Evolutionary conservation across 306 rosid species (phyloP), one percentile per base, ranked within the genome.

Genomic region (Vigna unguiculata): DNA sequence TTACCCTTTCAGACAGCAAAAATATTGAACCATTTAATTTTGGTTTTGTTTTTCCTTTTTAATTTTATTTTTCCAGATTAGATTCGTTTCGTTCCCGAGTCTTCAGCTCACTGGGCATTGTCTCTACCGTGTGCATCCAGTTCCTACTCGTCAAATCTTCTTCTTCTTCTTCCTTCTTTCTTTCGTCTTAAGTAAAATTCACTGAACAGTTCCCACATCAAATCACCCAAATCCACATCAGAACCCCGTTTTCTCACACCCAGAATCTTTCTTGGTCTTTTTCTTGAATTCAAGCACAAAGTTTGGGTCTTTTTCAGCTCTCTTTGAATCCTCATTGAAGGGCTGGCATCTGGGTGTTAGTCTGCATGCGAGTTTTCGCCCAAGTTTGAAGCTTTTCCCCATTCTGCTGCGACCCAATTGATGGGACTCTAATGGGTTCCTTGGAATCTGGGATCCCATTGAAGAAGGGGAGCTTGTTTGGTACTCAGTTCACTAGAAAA

Each of bases 391-490:
- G 74, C 78, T 79, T 76, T 81, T 72, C 30, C 71, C 47, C 64
- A 32, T 17, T 7, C 45, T 69, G 32, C 21, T 45, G 21, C 9
- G 52, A 34, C 54, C 58, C 57, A 20, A 30, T 82, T 85, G 79
- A 91, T 94, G 97, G 92, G 85, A 84, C 83, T 82, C 71, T 87
- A 83, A 96, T 96, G 99, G 99, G 97, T 91, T 91, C 97, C 30
- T 71, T 93, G 84, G 98, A 92, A 75, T 82, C 78, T 30, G 91
- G 88, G 78, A 66, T 77, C 81, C 79, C 90, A 57, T 83, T 82
- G 74, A 96, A 92, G 80, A 92, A 91, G 78, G 90, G 88, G 88
- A 88, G 88, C 75, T 77, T 78, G 61, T 84, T 89, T 65, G 91
- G 96, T 58, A 38, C 89, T 68, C 75, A 74, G 2, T 76, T 87